phyloP scores from a whole-genome alignment of 441 rosid genomes.

The Mallotus repandus region DNA sequence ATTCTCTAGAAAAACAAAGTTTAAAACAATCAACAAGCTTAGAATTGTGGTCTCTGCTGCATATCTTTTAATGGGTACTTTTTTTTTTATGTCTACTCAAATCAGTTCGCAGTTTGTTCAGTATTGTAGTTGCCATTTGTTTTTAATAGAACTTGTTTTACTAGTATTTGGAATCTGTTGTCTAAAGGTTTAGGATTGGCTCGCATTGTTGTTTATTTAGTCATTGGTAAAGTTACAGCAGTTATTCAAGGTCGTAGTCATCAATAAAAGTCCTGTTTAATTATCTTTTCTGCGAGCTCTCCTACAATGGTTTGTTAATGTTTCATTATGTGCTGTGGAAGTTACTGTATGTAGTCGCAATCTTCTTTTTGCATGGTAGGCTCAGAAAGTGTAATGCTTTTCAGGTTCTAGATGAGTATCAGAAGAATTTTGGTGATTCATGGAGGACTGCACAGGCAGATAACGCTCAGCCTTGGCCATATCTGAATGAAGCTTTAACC shows the following conservation, averaged over 20 bases:
- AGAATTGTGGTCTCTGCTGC: too few species aligned
- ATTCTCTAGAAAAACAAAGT: too few species aligned
- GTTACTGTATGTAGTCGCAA: neutral
- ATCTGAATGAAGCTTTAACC: constrained; percentile 66
- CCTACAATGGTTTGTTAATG: neutral
- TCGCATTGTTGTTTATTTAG: too few species aligned
- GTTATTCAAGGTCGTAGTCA: too few species aligned
- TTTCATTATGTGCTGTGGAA: neutral
- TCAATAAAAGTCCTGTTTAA: neutral
- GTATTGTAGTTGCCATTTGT: too few species aligned
- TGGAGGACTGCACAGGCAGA: constrained; percentile 71
- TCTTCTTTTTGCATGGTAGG: constrained; percentile 14
- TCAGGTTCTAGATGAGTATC: constrained; percentile 90
- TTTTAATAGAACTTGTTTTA: too few species aligned
- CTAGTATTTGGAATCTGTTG: too few species aligned
- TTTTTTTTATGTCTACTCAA: too few species aligned
- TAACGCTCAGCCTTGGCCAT: constrained; percentile 76
- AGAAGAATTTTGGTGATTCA: constrained; percentile 83
- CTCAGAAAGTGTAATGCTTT: constrained; percentile 15
- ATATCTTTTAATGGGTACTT: too few species aligned
- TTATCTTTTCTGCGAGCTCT: neutral
- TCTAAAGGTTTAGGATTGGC: neutral
- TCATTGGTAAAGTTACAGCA: too few species aligned
- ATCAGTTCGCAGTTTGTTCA: too few species aligned
- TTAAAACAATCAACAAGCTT: too few species aligned